Evolutionary conservation across 1,284 basidiomycete genomes (phyloP), one percentile per base, ranked within the genome.

Genomic region (Tylopilus sp.): DNA sequence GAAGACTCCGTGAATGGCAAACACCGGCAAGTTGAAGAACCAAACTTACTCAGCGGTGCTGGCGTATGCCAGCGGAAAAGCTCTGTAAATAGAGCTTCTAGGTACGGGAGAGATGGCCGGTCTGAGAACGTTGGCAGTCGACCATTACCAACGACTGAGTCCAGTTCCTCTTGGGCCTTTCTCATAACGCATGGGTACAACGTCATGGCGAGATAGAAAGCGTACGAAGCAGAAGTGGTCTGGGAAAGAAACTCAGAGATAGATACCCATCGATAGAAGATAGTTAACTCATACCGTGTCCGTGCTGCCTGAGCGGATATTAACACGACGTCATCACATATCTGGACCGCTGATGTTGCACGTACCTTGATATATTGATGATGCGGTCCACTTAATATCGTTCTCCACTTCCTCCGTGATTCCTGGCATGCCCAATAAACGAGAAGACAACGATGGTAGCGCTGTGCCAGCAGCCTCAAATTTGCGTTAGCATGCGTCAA

Each of bases 151-250:
- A 90, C 76, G 15, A 91, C 83, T 12, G 77, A 67, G 71, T 90
- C 89, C 49, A 91, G 81, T 69, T 91, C 89, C 59, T 78, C 80
- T 70, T 90, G 89, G 1, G 88, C 89, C 69, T 82, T 86, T 84
- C 58, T 64, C 63, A 73, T 61, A 33, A 69, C 67, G 33, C 58
- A 47, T 44, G 72, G 71, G 53, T 70, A 53, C 60, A 73, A 57
- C 61, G 69, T 66, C 74, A 76, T 76, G 13, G 71, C 70, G 6
- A 74, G 66, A 26, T 51, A 66, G 65, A 73, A 72, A 8, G 64
- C 63, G 29, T 63, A 66, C 7, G 59, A 26, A 32, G 65, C 60
- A 2, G 70, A 66, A 22, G 58, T 65, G 9, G 67, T 53, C 67
- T 71, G 53, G 2, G 51, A 15, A 18, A 36, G 24, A 12, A 3